Conservation (phyloP, 768 basidiomycete genomes). For the Russula dissimulans region DNA sequence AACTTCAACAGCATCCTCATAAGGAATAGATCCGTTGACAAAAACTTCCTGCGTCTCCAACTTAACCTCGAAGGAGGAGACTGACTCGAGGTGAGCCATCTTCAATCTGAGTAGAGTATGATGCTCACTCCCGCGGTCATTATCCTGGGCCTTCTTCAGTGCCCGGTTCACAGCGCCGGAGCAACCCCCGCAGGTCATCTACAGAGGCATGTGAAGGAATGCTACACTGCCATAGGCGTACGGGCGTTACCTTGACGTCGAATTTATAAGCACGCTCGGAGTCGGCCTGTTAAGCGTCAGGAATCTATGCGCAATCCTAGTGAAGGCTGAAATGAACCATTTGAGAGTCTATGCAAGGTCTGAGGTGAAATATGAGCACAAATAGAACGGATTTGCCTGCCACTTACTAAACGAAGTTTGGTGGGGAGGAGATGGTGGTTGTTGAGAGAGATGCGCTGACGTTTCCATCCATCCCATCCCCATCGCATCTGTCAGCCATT, state of each 20-base stretch:
- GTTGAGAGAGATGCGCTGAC: neutral
- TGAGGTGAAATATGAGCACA: neutral
- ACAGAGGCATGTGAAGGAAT: neutral
- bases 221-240: neutral
- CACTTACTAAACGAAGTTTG: neutral
- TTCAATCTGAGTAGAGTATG: neutral
- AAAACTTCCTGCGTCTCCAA: conserved; percentile 66
- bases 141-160: conserved; percentile 51
- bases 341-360: neutral
- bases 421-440: neutral
- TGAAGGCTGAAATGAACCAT: neutral
- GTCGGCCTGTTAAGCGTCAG: conserved; percentile 3
- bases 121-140: neutral
- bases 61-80: conserved; percentile 48
- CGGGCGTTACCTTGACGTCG: conserved; percentile 60
- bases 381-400: neutral
- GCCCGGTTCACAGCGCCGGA: conserved; percentile 74
- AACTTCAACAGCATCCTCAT: conserved; percentile 57
- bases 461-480: too few species aligned
- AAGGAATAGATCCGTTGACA: conserved; percentile 50
- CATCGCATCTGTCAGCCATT: too few species aligned
- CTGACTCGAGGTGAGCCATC: conserved; percentile 27
- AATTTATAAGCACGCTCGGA: conserved; percentile 56
- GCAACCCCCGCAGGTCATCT: conserved; percentile 88
- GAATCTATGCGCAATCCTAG: neutral